A percentile compares a stretch with the other conserved stretches of the same genome.
Evolutionary conservation across 176 grass and related monocot genomes (phyloP).

Genomic region (Raddia distichophylla): DNA sequence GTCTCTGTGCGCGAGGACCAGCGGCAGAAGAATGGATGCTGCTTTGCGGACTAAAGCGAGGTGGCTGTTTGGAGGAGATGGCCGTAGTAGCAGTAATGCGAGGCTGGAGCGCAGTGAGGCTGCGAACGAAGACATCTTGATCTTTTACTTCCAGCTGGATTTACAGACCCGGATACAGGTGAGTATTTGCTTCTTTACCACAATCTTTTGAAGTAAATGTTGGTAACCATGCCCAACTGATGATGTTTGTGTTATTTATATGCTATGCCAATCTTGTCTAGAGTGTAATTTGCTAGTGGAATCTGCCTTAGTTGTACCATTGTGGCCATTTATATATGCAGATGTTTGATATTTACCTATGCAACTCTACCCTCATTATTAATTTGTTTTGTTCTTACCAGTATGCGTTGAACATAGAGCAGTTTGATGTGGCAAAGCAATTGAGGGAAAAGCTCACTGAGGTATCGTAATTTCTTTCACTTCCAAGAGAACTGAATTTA

Average conservation of each 20-base stretch:
- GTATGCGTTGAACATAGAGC: constrained; percentile 94
- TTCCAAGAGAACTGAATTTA: constrained; percentile 32
- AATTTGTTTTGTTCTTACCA: constrained; percentile 46
- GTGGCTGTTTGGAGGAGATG: constrained; percentile 66
- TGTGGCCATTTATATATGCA: background rate
- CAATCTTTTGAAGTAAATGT: constrained; percentile 23
- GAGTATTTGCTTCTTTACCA: constrained; percentile 18
- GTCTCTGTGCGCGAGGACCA: constrained; percentile 7
- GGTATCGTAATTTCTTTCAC: constrained; percentile 43
- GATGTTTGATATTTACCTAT: constrained; percentile 17
- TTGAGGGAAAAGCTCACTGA: constrained; percentile 86
- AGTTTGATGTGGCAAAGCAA: constrained; percentile 89
- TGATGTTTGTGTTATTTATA: background rate
- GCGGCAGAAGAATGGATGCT: constrained; percentile 22
- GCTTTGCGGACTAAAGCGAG: constrained; percentile 42
- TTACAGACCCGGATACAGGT: constrained; percentile 85
- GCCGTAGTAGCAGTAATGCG: constrained; percentile 53
- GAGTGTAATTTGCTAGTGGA: background rate
- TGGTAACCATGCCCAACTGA: background rate
- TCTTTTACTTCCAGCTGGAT: constrained; percentile 97
- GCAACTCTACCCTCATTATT: constrained; percentile 29
- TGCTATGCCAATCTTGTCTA: background rate
- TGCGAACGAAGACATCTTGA: constrained; percentile 94
- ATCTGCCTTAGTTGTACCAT: background rate
- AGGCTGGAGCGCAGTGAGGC: constrained; percentile 85